Evolutionary conservation across 768 basidiomycete genomes (phyloP), one percentile per base, ranked within the genome.

Genomic region (Phylloporus scabripes): DNA sequence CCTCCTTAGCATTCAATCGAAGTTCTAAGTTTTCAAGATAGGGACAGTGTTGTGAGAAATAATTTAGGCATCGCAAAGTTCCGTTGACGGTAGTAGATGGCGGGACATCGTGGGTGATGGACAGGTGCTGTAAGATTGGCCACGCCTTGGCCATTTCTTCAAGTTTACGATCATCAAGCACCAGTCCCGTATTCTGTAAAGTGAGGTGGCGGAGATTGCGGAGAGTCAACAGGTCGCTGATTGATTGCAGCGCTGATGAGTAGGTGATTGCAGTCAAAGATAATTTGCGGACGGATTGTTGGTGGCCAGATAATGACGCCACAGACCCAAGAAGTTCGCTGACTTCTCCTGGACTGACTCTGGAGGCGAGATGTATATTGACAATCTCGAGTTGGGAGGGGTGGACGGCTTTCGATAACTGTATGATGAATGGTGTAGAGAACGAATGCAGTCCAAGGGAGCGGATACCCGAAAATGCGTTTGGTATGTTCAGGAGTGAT

Each of bases 61-160:
- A 42, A 42, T 10, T 26, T 1, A 42, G 24, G 41, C 26, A 42
- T 28, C 28, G 28, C 41, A 42, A 11, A 2, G 41, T 42, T 17
- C 41, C 41, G n/a, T 42, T 26, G 26, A 42, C 41, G 9, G 41
- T 42, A 42, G 26, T 8, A 7, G 41, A 42, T 10, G 41, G 41
- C n/a, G 41, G 23, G 24, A 42, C 26, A 6, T 61, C 56, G 10
- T 59, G 55, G 14, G 31, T 49, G 12, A 60, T 49, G 8, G 42
- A 45, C 44, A 61, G 6, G 21, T 55, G 50, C 29, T 60, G 60
- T 32, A 60, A 21, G 31, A 29, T 46, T 6, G 60, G 53, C 60
- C 59, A 60, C 7, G 53, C 33, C 5, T 42, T 42, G 0, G 41
- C 41, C 41, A 42, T 42, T n/a, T 42, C 41, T 17, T 42, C 41